Percentiles rank a stretch among this genome's conserved stretches.
Conservation (phyloP, 2,329 filamentous ascomycete species). For the Talaromyces funiculosus region DNA sequence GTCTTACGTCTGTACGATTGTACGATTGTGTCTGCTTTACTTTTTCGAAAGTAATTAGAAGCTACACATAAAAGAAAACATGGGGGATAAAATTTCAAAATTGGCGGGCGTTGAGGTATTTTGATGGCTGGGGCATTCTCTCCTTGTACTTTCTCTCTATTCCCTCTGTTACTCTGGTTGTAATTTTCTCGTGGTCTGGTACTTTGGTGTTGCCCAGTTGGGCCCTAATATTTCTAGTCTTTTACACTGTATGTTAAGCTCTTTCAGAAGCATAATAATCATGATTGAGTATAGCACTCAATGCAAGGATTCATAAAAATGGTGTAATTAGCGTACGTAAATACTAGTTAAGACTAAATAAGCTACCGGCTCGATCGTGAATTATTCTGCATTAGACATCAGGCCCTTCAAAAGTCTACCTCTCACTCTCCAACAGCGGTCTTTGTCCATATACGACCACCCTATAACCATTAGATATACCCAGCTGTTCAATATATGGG, state of each 20-base stretch:
- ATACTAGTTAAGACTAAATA: no score
- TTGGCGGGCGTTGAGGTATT: background rate
- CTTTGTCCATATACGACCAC: conserved; percentile 13
- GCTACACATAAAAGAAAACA: background rate
- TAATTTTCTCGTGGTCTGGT: no score
- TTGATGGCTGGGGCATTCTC: background rate
- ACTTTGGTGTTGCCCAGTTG: background rate
- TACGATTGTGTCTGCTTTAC: background rate
- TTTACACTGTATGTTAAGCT: background rate
- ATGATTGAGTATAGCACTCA: background rate
- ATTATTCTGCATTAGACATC: background rate
- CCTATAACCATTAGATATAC: background rate
- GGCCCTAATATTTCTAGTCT: background rate
- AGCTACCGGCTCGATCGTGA: background rate
- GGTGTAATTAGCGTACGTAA: background rate
- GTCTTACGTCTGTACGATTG: background rate
- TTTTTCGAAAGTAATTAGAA: background rate
- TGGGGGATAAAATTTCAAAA: background rate
- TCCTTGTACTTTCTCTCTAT: background rate
- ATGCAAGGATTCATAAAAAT: background rate
- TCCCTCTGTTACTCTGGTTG: no score
- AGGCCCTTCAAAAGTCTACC: background rate
- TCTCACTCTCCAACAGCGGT: background rate
- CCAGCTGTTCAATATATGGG: background rate
- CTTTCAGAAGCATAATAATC: background rate